Conservation (phyloP, 805 yeast species). For the Wickerhamiella cacticola region DNA sequence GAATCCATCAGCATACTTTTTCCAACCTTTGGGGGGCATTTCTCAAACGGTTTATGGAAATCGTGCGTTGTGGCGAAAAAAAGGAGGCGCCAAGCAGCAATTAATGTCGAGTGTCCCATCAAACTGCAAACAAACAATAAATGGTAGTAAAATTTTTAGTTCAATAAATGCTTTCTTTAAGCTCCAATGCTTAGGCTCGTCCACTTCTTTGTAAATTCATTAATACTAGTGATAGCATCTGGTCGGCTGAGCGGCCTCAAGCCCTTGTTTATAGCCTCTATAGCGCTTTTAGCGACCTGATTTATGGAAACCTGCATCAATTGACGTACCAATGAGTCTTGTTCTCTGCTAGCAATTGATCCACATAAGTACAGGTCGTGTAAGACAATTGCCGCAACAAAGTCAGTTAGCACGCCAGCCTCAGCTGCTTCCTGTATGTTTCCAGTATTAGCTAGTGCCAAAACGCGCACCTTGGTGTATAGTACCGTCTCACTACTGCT, state of each 20-base stretch:
- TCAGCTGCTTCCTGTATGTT: neutral
- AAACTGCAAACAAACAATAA: too few species aligned
- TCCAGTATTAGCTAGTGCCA: neutral
- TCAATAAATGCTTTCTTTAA: too few species aligned
- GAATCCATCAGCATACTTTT: constrained; percentile 52
- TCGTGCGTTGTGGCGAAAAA: neutral
- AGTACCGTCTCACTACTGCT: neutral
- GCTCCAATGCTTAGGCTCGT: neutral
- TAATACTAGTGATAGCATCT: neutral
- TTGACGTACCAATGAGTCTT: neutral
- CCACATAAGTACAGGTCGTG: neutral
- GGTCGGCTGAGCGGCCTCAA: neutral
- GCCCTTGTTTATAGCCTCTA: neutral
- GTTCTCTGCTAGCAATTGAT: neutral
- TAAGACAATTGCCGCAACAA: neutral
- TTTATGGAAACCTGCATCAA: neutral
- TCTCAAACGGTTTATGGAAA: neutral
- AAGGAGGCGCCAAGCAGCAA: too few species aligned
- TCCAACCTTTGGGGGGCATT: constrained; percentile 90
- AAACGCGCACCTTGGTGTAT: neutral
- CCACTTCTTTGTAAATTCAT: neutral
- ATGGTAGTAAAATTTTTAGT: too few species aligned
- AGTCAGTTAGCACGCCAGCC: neutral
- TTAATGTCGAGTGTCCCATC: too few species aligned
- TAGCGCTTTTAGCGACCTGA: neutral